A percentile compares a stretch with the other conserved stretches of the same genome.
Conservation (phyloP, 345 rosid species). For the Citrus unshiu region DNA sequence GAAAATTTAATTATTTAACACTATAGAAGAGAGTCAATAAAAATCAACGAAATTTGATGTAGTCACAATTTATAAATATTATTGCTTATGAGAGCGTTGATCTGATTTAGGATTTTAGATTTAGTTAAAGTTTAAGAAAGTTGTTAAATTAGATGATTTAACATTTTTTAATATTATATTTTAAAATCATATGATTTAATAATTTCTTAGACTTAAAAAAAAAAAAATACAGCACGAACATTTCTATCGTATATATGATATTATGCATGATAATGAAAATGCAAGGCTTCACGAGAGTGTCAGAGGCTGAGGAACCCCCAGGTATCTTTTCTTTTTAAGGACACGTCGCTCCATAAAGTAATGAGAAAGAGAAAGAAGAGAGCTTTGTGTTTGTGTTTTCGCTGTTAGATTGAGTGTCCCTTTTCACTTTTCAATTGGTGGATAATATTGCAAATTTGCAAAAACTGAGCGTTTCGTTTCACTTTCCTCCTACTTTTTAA, state of each 20-base stretch:
- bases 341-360: conserved; percentile 30
- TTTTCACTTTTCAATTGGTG: conserved; percentile 15
- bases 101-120: too few relatives aligned
- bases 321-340: conserved; percentile 30
- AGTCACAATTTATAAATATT: too few relatives aligned
- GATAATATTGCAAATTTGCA: neutral
- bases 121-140: rapidly evolving
- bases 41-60: too few relatives aligned
- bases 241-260: too few relatives aligned
- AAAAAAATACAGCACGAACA: too few relatives aligned
- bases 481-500: neutral
- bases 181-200: too few relatives aligned
- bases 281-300: conserved; percentile 29
- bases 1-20: too few relatives aligned
- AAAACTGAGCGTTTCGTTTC: neutral
- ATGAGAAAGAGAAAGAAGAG: neutral
- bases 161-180: too few relatives aligned
- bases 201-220: too few relatives aligned
- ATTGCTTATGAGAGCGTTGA: rapidly evolving
- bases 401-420: neutral
- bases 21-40: too few relatives aligned
- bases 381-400: neutral
- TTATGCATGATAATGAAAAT: neutral
- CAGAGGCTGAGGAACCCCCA: conserved; percentile 19
- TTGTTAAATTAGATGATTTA: too few relatives aligned